Conservation (phyloP, 129 eudicot species). For the Sambucus nigra region DNA sequence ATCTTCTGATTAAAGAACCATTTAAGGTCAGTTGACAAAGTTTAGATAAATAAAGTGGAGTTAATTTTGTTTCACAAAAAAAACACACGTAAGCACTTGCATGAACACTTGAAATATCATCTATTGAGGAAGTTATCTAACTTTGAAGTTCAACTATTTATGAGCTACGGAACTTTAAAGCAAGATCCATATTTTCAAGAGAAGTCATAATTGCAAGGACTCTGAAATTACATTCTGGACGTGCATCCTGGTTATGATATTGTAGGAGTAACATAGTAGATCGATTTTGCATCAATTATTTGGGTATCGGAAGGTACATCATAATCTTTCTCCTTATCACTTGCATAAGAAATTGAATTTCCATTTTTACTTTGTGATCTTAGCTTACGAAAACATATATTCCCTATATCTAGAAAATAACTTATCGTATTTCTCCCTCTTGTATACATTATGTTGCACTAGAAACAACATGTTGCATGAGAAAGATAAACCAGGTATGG, state of each 20-base stretch:
- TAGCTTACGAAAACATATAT: conserved; percentile 12
- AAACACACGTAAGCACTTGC: too few species aligned
- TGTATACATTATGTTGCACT: conserved; percentile 9
- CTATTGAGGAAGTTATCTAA: too few species aligned
- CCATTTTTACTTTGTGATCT: conserved; percentile 5
- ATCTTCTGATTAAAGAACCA: too few species aligned
- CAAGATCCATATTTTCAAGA: too few species aligned
- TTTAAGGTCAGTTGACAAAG: too few species aligned
- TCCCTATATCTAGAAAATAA: conserved; percentile 7
- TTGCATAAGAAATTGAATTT: conserved; percentile 33
- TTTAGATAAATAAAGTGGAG: too few species aligned
- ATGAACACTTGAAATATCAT: too few species aligned
- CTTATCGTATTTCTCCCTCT: conserved; percentile 3
- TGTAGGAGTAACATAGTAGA: conserved; percentile 81
- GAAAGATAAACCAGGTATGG: not conserved
- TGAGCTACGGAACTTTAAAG: too few species aligned
- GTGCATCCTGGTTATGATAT: conserved; percentile 94
- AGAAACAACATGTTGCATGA: not conserved
- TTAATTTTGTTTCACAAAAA: too few species aligned
- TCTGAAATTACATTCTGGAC: too few species aligned
- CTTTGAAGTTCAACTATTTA: too few species aligned
- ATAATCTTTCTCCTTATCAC: conserved; percentile 15
- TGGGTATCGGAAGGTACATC: conserved; percentile 19
- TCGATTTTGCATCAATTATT: conserved; percentile 41
- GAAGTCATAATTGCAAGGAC: too few species aligned